phyloP scores from a whole-genome alignment of 331 rosid genomes.

The Quercus lobata region DNA sequence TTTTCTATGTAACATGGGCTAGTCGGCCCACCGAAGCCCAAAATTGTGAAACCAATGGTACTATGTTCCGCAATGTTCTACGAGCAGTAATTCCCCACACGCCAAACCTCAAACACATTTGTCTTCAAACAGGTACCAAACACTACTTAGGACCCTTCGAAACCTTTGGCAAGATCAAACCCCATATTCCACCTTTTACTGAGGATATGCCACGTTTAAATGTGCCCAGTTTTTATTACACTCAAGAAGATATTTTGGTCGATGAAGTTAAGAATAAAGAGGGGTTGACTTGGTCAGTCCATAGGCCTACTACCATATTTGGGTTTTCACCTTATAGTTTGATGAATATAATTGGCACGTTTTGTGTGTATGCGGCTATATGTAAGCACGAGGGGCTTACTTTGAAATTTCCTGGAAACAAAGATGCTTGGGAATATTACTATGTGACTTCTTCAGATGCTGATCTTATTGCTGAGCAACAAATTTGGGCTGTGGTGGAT shows the following conservation, averaged over 20 bases:
- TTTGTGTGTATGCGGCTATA: conserved; percentile 50
- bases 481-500: conserved; percentile 68
- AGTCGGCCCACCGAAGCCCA: conserved; percentile 41
- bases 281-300: conserved; percentile 56
- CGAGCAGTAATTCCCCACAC: conserved; percentile 49
- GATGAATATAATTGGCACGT: conserved; percentile 49
- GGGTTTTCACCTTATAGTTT: conserved; percentile 62
- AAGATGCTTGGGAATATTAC: conserved; percentile 45
- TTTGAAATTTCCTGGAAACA: conserved; percentile 48
- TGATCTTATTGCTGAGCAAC: conserved; percentile 66
- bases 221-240: conserved; percentile 53
- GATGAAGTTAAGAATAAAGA: conserved; percentile 38
- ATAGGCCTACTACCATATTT: conserved; percentile 44
- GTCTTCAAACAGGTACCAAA: conserved; percentile 54
- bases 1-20: conserved; percentile 62
- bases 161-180: conserved; percentile 5
- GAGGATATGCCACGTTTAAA: conserved; percentile 61
- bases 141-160: conserved; percentile 48
- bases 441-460: conserved; percentile 39
- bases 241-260: conserved; percentile 42
- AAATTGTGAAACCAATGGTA: conserved; percentile 53
- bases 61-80: conserved; percentile 53
- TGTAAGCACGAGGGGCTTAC: conserved; percentile 55
- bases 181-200: conserved; percentile 47
- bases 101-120: conserved; percentile 56